phyloP scores from a whole-genome alignment of 2,329 filamentous ascomycete genomes.

The Decorospora gaudefroyi region DNA sequence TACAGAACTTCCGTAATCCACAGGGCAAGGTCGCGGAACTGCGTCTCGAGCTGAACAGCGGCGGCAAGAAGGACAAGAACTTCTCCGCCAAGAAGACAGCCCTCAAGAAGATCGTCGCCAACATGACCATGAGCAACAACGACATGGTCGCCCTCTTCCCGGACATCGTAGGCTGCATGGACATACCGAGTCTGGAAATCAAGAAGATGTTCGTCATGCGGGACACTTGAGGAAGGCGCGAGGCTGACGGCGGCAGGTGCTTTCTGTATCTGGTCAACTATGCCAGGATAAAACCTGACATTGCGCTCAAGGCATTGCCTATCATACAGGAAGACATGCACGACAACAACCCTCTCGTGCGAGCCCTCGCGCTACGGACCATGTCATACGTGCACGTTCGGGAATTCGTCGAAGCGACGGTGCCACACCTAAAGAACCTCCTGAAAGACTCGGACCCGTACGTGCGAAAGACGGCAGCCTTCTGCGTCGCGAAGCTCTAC shows the following conservation, averaged over 20 bases:
- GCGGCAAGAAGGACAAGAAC: conserved; percentile 98
- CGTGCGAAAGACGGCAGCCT: conserved; percentile 94
- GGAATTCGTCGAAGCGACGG: conserved; percentile 90
- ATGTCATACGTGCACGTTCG: conserved; percentile 97
- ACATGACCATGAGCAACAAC: conserved; percentile 99
- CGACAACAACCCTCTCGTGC: conserved; percentile 87
- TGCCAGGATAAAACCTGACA: conserved; percentile 88
- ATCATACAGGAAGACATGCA: conserved; percentile 92
- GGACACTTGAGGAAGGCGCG: neutral
- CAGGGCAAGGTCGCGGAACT: conserved; percentile 99
- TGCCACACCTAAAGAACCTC: conserved; percentile 79
- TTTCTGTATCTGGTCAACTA: conserved; percentile 98
- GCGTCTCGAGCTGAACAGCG: conserved; percentile 88
- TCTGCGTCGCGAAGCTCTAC: conserved; percentile 95
- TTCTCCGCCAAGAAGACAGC: conserved; percentile 94
- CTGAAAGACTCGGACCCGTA: conserved; percentile 90
- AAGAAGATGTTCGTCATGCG: conserved; percentile 85
- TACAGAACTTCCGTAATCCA: conserved; percentile 53
- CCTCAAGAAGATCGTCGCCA: conserved; percentile 98
- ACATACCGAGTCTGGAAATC: conserved; percentile 90
- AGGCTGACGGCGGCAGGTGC: conserved; percentile 67
- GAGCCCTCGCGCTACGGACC: conserved; percentile 87
- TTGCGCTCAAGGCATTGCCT: conserved; percentile 89
- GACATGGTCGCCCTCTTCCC: conserved; percentile 98
- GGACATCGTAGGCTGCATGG: conserved; percentile 94